Evolutionary conservation across 2,329 filamentous ascomycete genomes (phyloP).

Genomic region (Colletotrichum tropicale): DNA sequence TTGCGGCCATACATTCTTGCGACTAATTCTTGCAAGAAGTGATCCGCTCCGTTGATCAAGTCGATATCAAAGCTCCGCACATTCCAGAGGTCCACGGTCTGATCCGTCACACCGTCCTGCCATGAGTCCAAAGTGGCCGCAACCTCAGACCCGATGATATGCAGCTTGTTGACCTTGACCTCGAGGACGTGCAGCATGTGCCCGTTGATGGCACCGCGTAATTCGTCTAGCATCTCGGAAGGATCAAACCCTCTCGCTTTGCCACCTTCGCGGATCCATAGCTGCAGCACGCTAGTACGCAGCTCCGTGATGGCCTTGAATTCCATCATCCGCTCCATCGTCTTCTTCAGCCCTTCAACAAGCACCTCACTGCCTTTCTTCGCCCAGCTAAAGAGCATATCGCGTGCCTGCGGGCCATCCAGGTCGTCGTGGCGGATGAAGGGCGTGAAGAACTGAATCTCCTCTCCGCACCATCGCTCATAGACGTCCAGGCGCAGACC

Average conservation of each 20-base stretch:
- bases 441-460: conserved; percentile 84
- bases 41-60: conserved; percentile 65
- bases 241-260: conserved; percentile 71
- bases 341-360: conserved; percentile 64
- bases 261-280: conserved; percentile 75
- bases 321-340: conserved; percentile 64
- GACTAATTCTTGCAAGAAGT: conserved; percentile 73
- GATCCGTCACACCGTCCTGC: conserved; percentile 57
- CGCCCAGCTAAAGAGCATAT: conserved; percentile 69
- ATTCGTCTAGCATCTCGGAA: conserved; percentile 68
- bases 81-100: conserved; percentile 70
- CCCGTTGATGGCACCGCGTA: conserved; percentile 72
- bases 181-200: conserved; percentile 69
- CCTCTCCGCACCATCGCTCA: conserved; percentile 79
- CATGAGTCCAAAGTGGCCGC: conserved; percentile 65
- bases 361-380: conserved; percentile 63
- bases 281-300: conserved; percentile 71
- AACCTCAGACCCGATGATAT: conserved; percentile 68
- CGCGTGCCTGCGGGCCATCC: conserved; percentile 61
- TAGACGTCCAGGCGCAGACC: conserved; percentile 80
- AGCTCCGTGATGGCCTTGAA: conserved; percentile 73
- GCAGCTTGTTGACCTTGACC: conserved; percentile 66
- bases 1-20: conserved; percentile 76
- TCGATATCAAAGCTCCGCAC: conserved; percentile 67
- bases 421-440: conserved; percentile 85